Evolutionary conservation across 345 rosid genomes (phyloP).

Genomic region (Balakata baccata): DNA sequence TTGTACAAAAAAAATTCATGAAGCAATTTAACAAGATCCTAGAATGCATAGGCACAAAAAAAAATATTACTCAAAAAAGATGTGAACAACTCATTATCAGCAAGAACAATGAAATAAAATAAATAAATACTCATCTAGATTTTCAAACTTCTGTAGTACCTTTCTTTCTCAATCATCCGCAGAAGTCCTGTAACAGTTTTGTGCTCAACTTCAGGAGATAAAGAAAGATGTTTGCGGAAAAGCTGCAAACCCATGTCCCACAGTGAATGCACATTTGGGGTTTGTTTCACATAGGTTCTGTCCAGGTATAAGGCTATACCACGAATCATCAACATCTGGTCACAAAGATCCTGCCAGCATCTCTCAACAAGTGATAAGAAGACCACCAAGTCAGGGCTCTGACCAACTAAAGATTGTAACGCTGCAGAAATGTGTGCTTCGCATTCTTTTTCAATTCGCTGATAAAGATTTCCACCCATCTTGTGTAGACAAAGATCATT

Average conservation of each 20-base stretch:
- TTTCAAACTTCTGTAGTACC: too few relatives aligned
- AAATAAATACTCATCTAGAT: not conserved
- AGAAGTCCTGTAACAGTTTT: constrained; percentile 91
- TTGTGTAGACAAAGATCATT: constrained; percentile 84
- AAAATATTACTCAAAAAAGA: not conserved
- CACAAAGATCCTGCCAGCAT: constrained; percentile 94
- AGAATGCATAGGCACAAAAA: not conserved
- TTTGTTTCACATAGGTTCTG: constrained; percentile 89
- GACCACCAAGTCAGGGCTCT: constrained; percentile 88
- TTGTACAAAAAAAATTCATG: not conserved
- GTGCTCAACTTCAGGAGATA: constrained; percentile 85
- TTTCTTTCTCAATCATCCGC: constrained; percentile 89
- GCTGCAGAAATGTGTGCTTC: constrained; percentile 74
- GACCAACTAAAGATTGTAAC: constrained; percentile 77
- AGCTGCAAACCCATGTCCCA: constrained; percentile 99
- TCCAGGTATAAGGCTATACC: constrained; percentile 90
- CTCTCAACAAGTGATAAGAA: constrained; percentile 86
- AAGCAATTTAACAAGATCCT: not conserved
- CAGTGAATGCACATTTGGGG: constrained; percentile 69
- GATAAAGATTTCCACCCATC: constrained; percentile 87
- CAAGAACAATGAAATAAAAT: not conserved
- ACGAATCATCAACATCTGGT: constrained; percentile 96
- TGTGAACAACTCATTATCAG: not conserved
- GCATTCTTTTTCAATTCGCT: constrained; percentile 81
- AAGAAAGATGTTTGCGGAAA: constrained; percentile 80